These are phyloP conservation scores for Solanum acaule DNA, from an alignment of 257 asterid genomes.

Conservation along the genomic window DNA sequence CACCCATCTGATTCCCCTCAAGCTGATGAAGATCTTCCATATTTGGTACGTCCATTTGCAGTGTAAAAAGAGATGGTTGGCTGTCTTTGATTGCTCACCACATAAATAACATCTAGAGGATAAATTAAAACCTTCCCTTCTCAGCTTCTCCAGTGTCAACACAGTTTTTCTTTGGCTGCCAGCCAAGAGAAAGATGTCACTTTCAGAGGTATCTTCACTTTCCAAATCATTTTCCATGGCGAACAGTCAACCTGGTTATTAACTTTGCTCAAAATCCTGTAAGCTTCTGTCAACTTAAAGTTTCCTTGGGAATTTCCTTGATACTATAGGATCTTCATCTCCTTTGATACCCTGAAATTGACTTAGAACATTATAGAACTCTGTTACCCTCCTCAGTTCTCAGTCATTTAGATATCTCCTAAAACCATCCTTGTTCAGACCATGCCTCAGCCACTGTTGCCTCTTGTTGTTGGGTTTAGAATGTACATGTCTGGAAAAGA, in stretches of 20 bases:
- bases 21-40: not conserved
- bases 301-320: not conserved
- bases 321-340: not conserved
- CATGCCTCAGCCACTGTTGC: not conserved
- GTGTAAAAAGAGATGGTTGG: not conserved
- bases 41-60: not conserved
- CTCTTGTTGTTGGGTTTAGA: not conserved
- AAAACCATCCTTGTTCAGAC: not conserved
- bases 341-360: not conserved
- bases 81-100: not conserved
- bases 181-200: not conserved
- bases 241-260: not conserved
- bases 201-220: not conserved
- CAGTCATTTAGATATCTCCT: not conserved
- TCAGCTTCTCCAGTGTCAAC: not conserved
- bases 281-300: not conserved
- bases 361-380: not conserved
- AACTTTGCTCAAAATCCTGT: not conserved
- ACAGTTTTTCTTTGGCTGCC: not conserved
- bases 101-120: not conserved
- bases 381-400: not conserved
- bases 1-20: not conserved
- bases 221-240: not conserved
- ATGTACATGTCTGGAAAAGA: not conserved
- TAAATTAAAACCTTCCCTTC: not conserved